Conservation (phyloP, 2,329 filamentous ascomycete genomes). For the Aspergillus sp. region DNA sequence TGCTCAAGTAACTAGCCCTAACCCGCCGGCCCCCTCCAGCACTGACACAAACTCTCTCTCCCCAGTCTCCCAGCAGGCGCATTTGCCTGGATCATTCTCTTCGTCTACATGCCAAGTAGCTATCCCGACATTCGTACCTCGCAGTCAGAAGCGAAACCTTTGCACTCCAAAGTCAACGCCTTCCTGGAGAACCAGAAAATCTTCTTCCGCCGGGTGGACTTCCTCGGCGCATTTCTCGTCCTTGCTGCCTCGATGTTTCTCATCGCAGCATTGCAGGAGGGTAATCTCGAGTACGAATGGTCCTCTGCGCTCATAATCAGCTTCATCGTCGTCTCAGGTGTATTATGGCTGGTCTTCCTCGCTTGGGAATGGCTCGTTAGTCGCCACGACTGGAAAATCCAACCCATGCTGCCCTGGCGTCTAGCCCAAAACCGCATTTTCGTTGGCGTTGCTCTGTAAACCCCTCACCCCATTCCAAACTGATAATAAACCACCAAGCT, state of each 20-base stretch:
- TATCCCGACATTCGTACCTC: background rate
- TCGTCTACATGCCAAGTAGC: background rate
- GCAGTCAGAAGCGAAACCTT: background rate
- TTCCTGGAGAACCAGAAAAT: background rate
- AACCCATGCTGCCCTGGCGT: constrained; percentile 20
- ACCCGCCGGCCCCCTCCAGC: background rate
- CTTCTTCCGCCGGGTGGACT: constrained; percentile 42
- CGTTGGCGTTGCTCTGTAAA: constrained; percentile 7
- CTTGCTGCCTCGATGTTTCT: constrained; percentile 54
- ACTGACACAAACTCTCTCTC: background rate
- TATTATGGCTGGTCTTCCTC: background rate
- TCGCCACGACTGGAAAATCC: background rate
- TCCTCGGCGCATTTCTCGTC: constrained; percentile 53
- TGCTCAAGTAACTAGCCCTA: constrained; percentile 53
- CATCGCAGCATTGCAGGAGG: constrained; percentile 53
- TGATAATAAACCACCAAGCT: constrained; percentile 8
- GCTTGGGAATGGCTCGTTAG: constrained; percentile 13
- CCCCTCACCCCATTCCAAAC: no score
- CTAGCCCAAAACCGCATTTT: constrained; percentile 7
- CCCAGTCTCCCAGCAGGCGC: constrained; percentile 18
- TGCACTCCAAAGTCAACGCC: background rate
- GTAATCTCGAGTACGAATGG: constrained; percentile 55
- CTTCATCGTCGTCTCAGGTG: constrained; percentile 39
- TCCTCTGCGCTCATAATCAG: constrained; percentile 52
- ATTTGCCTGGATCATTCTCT: background rate